Conservation (phyloP, 352 stramenopile genomes). For the Pythium dissotocum region DNA sequence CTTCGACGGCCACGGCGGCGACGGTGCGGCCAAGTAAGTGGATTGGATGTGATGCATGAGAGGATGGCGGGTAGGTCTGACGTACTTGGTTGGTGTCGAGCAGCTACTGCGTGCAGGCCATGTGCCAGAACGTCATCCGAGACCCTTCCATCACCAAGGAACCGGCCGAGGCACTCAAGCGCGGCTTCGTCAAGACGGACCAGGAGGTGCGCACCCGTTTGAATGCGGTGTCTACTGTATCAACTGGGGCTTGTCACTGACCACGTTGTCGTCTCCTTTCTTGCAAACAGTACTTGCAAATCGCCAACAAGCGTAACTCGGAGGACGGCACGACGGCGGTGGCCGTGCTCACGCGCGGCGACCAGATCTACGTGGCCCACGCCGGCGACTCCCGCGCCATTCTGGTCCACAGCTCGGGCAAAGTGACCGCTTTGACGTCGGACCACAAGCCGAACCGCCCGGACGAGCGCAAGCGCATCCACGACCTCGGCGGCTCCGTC, state of each 20-base stretch:
- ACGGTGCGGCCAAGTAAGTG: conserved; percentile 86
- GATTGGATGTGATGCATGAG: background rate
- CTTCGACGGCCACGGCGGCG: conserved; percentile 93
- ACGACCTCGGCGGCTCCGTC: conserved; percentile 86
- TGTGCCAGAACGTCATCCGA: conserved; percentile 83
- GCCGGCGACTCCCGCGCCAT: conserved; percentile 89
- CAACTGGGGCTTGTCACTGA: background rate
- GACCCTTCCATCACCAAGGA: conserved; percentile 69
- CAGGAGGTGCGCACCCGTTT: conserved; percentile 47
- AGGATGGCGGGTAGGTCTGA: background rate
- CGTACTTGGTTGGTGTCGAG: conserved; percentile 1
- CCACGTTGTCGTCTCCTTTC: background rate
- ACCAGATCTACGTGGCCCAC: conserved; percentile 88
- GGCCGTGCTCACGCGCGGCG: conserved; percentile 69
- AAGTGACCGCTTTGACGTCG: conserved; percentile 72
- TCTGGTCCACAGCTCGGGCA: conserved; percentile 79
- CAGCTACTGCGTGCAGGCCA: conserved; percentile 81
- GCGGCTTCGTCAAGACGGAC: conserved; percentile 78
- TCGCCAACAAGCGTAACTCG: conserved; percentile 76
- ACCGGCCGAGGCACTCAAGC: conserved; percentile 67
- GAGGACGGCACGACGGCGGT: conserved; percentile 92
- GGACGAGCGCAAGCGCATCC: conserved; percentile 89
- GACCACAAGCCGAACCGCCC: conserved; percentile 93
- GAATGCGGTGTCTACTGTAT: conserved; percentile 2
- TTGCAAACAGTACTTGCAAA: conserved; percentile 67